Evolutionary conservation across 805 yeast species (phyloP).

Genomic region (Gaillardinia entomophila): DNA sequence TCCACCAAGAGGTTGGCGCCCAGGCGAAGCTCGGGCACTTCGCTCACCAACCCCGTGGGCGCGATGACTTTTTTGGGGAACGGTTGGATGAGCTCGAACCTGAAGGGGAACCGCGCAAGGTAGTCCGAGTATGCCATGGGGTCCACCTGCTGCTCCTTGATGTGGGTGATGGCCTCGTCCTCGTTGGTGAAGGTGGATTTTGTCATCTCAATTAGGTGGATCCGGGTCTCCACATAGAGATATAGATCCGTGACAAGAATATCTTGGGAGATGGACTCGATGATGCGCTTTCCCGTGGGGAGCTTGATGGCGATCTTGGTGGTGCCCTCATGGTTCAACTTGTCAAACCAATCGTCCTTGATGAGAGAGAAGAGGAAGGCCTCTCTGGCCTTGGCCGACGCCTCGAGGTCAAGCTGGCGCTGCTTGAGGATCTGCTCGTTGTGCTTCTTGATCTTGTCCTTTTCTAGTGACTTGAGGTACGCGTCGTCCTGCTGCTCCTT

Average conservation of each 20-base stretch:
- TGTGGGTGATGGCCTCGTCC: slow-evolving; percentile 7
- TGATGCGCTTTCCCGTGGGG: slow-evolving; percentile 46
- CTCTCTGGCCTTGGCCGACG: slow-evolving; percentile 8
- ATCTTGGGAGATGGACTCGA: slow-evolving; percentile 36
- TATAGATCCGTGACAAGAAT: slow-evolving; percentile 45
- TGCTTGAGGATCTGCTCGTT: slow-evolving; percentile 19
- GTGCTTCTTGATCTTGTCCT: slow-evolving; percentile 50
- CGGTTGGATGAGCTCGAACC: slow-evolving; percentile 37
- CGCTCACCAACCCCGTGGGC: slow-evolving; percentile 6
- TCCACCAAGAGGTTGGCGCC: slow-evolving; percentile 38
- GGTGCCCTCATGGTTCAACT: slow-evolving; percentile 10
- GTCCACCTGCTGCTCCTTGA: slow-evolving; percentile 1
- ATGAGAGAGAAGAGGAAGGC: slow-evolving; percentile 13
- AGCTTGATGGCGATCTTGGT: slow-evolving; percentile 47
- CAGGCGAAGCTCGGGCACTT: slow-evolving; percentile 19
- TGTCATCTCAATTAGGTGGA: slow-evolving; percentile 3
- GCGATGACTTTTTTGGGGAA: slow-evolving; percentile 31
- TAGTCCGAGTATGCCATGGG: slow-evolving; percentile 10
- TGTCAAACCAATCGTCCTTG: slow-evolving; percentile 8
- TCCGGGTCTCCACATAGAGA: slow-evolving; percentile 40
- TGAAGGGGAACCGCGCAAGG: slow-evolving; percentile 18
- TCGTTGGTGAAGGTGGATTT: slow-evolving; percentile 7
- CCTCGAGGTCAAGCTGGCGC: slow-evolving; percentile 3
- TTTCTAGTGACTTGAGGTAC: slow-evolving; percentile 33
- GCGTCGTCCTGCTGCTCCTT: slow-evolving; percentile 41